Base-by-base conservation (phyloP, 345 rosid species). In the Xanthoceras sorbifolium region DNA sequence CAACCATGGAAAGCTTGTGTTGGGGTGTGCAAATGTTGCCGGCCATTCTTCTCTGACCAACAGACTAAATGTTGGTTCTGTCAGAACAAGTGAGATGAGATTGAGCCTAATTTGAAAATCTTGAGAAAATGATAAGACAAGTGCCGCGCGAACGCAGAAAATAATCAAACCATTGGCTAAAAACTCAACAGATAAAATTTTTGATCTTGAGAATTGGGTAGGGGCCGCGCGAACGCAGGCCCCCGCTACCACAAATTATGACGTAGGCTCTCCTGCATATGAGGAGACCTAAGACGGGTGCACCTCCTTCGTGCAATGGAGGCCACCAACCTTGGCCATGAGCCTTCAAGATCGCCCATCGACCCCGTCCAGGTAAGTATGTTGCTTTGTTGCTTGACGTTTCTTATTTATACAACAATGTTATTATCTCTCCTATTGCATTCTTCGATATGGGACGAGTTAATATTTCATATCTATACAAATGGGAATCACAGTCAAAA, bases 221-320 rank as follows among this genome's bases (percentile, higher is more conserved):
- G 18, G 50, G 50, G 50, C 17, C 5, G 50, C 50, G 18, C 18
- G 50, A 14, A 14, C 52, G 52, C 20, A 46, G 52, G 52, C 20
- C 52, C 52, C 52, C 5, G 12, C 52, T 11, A 4, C 20, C 20
- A 14, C 20, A 46, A 46, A 46, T 14, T 11, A 14, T 84, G 86
- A 83, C 82, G 80, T 28, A 81, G 84, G 84, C 87, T 83, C 91
- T 86, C 74, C 87, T 83, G 8, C 84, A 14, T 14, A 38, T 20
- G 79, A 23, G 70, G 63, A 80, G 83, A 76, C 77, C 77, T 46
- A 11, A 46, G 20, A 17, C 52, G 0, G 5, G 20, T 14, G 20
- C 20, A 0, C 52, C 15, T 46, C 5, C 52, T 0, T 0, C 11
- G 52, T 46, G 52, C 52, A 46, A 14, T 14, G 18, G 20, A 46